Evolutionary conservation across 179 eudicot genomes (phyloP).

Genomic region (Camellia oleifera): DNA sequence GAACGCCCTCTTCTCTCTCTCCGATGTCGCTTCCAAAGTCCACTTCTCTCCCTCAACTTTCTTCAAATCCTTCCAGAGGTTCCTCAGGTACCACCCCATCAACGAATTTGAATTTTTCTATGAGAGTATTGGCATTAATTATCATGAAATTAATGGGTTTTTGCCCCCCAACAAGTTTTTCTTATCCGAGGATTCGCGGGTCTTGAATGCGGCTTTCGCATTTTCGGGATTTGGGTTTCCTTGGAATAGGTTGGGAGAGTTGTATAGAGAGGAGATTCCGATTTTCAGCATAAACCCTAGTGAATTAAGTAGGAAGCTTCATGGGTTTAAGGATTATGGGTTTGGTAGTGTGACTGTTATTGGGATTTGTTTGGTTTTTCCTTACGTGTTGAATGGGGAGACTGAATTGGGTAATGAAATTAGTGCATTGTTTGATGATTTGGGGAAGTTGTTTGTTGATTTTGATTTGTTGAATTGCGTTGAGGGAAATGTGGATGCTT

Average conservation of each 20-base stretch:
- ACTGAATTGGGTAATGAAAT: conserved; percentile 26
- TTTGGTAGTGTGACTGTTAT: conserved; percentile 35
- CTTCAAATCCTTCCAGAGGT: conserved; percentile 34
- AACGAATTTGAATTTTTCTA: conserved; percentile 76
- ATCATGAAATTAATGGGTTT: conserved; percentile 29
- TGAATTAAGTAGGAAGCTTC: conserved; percentile 35
- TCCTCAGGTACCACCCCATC: conserved; percentile 70
- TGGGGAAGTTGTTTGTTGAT: conserved; percentile 55
- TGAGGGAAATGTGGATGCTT: conserved; percentile 45
- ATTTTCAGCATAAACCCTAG: conserved; percentile 37
- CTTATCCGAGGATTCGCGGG: conserved; percentile 46
- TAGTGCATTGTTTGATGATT: conserved; percentile 43
- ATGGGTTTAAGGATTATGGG: conserved; percentile 43
- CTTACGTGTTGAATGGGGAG: conserved; percentile 39
- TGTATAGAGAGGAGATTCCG: conserved; percentile 46
- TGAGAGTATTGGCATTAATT: conserved; percentile 73
- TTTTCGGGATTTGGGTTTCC: conserved; percentile 72
- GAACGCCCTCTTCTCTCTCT: conserved; percentile 38
- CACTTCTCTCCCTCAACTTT: conserved; percentile 31
- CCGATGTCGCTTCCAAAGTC: conserved; percentile 36
- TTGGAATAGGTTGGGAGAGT: conserved; percentile 60
- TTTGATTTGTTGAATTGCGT: conserved; percentile 32
- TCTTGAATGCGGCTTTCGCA: conserved; percentile 51
- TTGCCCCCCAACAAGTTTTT: conserved; percentile 46
- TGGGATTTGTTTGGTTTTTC: conserved; percentile 69